Base-by-base conservation (phyloP, 345 rosid genomes). In the Arabis hirsuta region DNA sequence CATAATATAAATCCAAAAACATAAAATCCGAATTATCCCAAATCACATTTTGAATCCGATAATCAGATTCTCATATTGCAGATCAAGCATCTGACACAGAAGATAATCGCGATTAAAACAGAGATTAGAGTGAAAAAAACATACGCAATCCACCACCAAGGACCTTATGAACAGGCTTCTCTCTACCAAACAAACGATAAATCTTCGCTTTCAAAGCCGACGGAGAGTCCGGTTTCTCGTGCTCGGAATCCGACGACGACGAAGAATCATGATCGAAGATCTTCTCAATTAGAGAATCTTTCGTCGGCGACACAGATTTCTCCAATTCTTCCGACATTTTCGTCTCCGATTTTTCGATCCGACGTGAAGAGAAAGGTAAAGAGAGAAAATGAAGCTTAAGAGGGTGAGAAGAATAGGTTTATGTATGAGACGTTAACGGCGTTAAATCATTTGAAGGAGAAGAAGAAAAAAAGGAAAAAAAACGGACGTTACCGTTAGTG, bases 111-210 rank as follows among this genome's bases (percentile, higher is more conserved):
- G 45, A 58, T 3, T 0, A 38, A 14, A 24, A 12, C 1, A 1
- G 20, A 32, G 55, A 32, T 42, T 10, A 26, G 2, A 31, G 9
- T 9, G 38, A 56, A 31, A 2, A 38, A 62, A 56, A 39, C 88
- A 22, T 85, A 92, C 98, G 83, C 54, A 88, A 86, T 53, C 98
- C 98, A 46, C 96, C 96, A 27, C 92, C 96, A 53, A 92, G 78
- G 55, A 86, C 89, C 60, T 85, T 80, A 73, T 92, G 96, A 60
- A 90, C 84, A 45, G 91, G 87, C 19, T 73, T 84, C 74, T 92
- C 90, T 72, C 98, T 83, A 6, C 98, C 98, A 66, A 92, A 88
- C 78, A 92, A 74, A 24, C 95, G 90, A 69, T 68, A 86, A 47
- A 88, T 78, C 86, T 85, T 88, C 12, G 80, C 74, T 55, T 87